Base-by-base conservation (phyloP, 352 stramenopile genomes). In the Peronospora belbahrii region DNA sequence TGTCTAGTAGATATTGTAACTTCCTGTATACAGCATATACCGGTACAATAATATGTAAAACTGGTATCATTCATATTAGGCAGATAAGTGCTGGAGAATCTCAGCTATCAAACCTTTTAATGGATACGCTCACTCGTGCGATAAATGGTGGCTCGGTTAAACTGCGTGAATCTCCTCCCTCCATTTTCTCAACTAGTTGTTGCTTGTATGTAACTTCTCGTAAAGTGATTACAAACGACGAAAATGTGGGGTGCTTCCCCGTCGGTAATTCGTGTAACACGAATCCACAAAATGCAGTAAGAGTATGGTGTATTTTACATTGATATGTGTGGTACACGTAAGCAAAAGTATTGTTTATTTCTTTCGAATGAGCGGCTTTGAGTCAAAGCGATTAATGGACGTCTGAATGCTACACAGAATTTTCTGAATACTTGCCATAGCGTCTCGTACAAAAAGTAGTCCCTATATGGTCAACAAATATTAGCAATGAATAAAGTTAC, bases 1-100 rank as follows among this genome's bases (percentile, higher is more conserved):
- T 96, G 70, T 99, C 96, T 39, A 99, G 74, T 69, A 97, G 69
- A 51, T 99, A 95, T 75, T 99, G 96, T 74, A 85, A 97, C 67
- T 95, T 95, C 62, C 88, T 97, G 56, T n/a, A 22, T 10, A 14
- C 17, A 30, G 6, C 10, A 54, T 20, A 2, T 42, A 23, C 19
- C 23, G 3, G 23, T 27, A 27, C 31, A 1, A 31, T n/a, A n/a
- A n/a, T n/a, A n/a, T n/a, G n/a, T n/a, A n/a, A n/a, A n/a, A n/a
- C n/a, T n/a, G n/a, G n/a, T n/a, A n/a, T n/a, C n/a, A n/a, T n/a
- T n/a, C n/a, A n/a, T n/a, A n/a, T n/a, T n/a, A n/a, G n/a, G n/a
- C n/a, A n/a, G n/a, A n/a, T n/a, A n/a, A n/a, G n/a, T n/a, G n/a
- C n/a, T n/a, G n/a, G n/a, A n/a, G n/a, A n/a, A n/a, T n/a, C n/a